Conservation (phyloP, 805 yeast genomes). For the Saccharomycopsis babjevae region DNA sequence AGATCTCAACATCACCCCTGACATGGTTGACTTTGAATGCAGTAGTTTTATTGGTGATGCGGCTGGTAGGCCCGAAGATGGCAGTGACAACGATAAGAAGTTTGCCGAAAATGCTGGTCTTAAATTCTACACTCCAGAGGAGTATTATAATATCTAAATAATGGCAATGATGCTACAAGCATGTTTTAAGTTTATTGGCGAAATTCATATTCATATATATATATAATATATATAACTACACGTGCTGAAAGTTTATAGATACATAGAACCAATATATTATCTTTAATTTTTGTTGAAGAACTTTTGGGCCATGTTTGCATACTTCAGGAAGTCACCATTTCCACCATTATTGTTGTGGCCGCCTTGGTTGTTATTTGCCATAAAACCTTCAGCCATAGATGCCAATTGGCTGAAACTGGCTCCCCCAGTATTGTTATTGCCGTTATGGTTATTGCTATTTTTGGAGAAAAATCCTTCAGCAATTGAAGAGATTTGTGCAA, state of each 20-base stretch:
- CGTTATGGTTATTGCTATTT: background rate
- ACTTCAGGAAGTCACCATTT: background rate
- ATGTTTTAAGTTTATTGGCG: background rate
- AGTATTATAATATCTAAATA: background rate
- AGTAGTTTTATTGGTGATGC: constrained; percentile 45
- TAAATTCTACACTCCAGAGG: constrained; percentile 29
- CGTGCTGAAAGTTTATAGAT: background rate
- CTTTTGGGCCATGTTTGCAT: constrained; percentile 7
- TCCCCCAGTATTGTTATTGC: background rate
- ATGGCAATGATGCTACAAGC: background rate
- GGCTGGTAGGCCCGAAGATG: constrained; percentile 43
- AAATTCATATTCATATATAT: too few relatives aligned
- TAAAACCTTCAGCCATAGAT: constrained; percentile 12
- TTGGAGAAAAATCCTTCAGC: constrained; percentile 5
- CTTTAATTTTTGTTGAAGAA: constrained; percentile 3
- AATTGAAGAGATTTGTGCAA: constrained; percentile 4
- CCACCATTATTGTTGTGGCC: background rate
- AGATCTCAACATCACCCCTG: constrained; percentile 26
- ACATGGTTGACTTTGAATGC: constrained; percentile 29
- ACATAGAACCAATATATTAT: background rate
- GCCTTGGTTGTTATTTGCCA: background rate
- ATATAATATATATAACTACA: background rate
- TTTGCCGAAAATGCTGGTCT: constrained; percentile 57
- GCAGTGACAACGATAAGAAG: constrained; percentile 63
- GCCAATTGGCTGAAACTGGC: constrained; percentile 9